Conservation (phyloP, 441 rosid genomes). For the Biscutella laevigata region DNA sequence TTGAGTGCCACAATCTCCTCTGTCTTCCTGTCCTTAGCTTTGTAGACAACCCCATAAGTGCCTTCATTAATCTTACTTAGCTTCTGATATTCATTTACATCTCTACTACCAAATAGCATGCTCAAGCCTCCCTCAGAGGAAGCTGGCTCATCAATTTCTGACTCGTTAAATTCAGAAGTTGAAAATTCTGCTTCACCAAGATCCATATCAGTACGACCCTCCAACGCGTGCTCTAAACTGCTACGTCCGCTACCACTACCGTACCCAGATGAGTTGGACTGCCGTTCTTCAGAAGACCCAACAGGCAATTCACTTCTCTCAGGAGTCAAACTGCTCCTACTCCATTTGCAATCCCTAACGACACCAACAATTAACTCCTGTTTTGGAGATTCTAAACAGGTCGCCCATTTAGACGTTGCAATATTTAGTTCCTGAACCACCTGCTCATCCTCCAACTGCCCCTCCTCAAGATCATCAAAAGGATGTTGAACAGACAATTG, state of each 20-base stretch:
- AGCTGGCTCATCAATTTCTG: conserved; percentile 28
- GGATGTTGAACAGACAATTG: neutral
- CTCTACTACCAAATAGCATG: conserved; percentile 62
- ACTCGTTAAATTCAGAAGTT: conserved; percentile 38
- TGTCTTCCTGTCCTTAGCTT: conserved; percentile 65
- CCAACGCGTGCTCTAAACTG: conserved; percentile 20
- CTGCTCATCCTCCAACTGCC: conserved; percentile 32
- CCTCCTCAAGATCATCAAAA: conserved; percentile 27
- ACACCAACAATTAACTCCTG: conserved; percentile 19
- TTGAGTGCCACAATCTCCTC: conserved; percentile 78
- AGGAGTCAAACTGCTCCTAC: conserved; percentile 27
- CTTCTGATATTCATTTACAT: conserved; percentile 60
- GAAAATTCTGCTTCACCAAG: conserved; percentile 22
- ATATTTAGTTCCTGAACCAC: conserved; percentile 37
- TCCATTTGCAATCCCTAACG: conserved; percentile 24
- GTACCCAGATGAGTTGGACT: conserved; percentile 25
- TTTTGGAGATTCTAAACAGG: conserved; percentile 38
- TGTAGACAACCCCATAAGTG: conserved; percentile 76
- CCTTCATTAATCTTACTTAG: conserved; percentile 78
- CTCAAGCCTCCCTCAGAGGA: conserved; percentile 30
- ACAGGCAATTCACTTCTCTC: conserved; percentile 35
- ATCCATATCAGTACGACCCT: conserved; percentile 23
- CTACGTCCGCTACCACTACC: conserved; percentile 13
- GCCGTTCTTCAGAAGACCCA: conserved; percentile 27
- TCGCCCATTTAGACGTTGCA: conserved; percentile 66